phyloP scores from a whole-genome alignment of 1,139 yeast species.

The Candida sp. region DNA sequence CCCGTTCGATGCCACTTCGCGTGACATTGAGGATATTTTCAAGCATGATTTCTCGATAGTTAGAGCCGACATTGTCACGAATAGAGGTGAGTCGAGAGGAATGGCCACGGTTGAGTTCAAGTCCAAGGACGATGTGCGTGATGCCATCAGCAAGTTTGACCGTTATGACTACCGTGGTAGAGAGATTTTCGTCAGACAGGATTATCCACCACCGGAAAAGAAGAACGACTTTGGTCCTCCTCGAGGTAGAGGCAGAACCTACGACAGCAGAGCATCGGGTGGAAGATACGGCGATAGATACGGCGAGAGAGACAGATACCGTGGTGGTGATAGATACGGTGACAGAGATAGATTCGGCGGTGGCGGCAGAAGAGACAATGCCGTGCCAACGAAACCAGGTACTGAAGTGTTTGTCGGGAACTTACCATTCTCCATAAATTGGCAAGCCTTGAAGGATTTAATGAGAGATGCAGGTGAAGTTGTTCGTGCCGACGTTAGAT shows the following conservation, averaged over 20 bases:
- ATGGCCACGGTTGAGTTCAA: slow-evolving; percentile 94
- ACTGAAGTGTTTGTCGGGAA: slow-evolving; percentile 83
- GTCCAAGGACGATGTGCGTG: slow-evolving; percentile 66
- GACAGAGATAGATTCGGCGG: slow-evolving; percentile 9
- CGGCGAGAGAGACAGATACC: neutral
- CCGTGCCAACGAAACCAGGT: slow-evolving; percentile 39
- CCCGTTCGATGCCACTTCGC: slow-evolving; percentile 66
- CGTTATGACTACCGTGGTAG: slow-evolving; percentile 75
- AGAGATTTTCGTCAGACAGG: slow-evolving; percentile 89
- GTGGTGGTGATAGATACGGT: slow-evolving; percentile 15
- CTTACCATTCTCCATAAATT: slow-evolving; percentile 76
- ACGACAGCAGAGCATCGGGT: slow-evolving; percentile 15
- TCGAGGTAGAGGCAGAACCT: slow-evolving; percentile 16
- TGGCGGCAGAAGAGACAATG: slow-evolving; percentile 12
- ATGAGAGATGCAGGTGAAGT: slow-evolving; percentile 81
- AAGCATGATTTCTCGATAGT: slow-evolving; percentile 70
- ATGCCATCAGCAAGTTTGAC: slow-evolving; percentile 76
- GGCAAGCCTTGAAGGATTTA: slow-evolving; percentile 88
- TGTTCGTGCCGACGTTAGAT: slow-evolving; percentile 78
- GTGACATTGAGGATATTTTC: slow-evolving; percentile 64
- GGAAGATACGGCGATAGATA: slow-evolving; percentile 5
- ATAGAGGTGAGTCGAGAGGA: slow-evolving; percentile 85
- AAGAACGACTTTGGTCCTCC: slow-evolving; percentile 23
- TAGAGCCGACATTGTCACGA: slow-evolving; percentile 87
- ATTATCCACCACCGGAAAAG: slow-evolving; percentile 75